These are phyloP conservation scores for Meira miltonrushii DNA, from an alignment of 1,284 basidiomycete genomes.

Conservation along the genomic window DNA sequence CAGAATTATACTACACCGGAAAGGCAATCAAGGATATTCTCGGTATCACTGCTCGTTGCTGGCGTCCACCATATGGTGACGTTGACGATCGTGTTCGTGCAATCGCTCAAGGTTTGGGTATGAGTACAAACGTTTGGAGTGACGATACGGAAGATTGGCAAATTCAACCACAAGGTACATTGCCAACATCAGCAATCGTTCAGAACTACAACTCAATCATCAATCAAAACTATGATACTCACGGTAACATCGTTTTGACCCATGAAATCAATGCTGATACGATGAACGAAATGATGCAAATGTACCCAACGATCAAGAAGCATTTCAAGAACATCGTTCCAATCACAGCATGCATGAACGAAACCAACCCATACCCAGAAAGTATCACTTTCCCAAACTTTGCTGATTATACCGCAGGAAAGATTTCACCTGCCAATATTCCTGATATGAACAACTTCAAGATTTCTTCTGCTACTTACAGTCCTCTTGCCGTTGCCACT, in stretches of 20 bases:
- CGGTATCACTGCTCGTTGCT: conserved; percentile 56
- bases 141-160: conserved; percentile 53
- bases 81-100: conserved; percentile 57
- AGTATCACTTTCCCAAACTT: conserved; percentile 22
- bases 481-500: conserved; percentile 5
- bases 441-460: conserved; percentile 27
- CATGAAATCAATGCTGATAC: conserved; percentile 49
- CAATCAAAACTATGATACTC: conserved; percentile 14
- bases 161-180: conserved; percentile 36
- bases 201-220: conserved; percentile 52
- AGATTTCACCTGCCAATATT: conserved; percentile 29
- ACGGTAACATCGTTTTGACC: conserved; percentile 44
- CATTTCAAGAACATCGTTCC: conserved; percentile 49
- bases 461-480: conserved; percentile 11
- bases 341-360: conserved; percentile 47
- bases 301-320: conserved; percentile 38
- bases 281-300: conserved; percentile 40
- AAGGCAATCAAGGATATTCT: conserved; percentile 56
- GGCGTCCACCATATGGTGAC: conserved; percentile 55
- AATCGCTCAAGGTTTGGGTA: conserved; percentile 56
- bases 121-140: conserved; percentile 56
- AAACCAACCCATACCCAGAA: conserved; percentile 26
- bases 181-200: conserved; percentile 47
- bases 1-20: conserved; percentile 58
- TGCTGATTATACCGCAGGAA: conserved; percentile 15